phyloP scores from a whole-genome alignment of 2,329 filamentous ascomycete species.

The Arthrobotrys sphaeroides region DNA sequence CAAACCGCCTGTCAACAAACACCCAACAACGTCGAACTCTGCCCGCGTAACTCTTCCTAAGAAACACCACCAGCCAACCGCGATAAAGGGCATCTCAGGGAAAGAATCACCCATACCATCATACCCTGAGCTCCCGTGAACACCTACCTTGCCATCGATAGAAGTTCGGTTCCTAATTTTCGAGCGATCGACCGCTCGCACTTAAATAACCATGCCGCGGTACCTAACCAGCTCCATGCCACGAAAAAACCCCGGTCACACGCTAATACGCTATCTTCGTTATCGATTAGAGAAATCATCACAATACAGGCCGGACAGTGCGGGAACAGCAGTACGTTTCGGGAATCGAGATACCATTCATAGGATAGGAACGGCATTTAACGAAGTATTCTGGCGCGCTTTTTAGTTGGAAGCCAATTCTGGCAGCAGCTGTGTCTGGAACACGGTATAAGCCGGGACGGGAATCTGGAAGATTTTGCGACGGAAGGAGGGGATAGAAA shows the following conservation, averaged over 20 bases:
- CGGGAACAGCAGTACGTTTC: slow-evolving; percentile 92
- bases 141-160: neutral
- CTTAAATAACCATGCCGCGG: slow-evolving; percentile 28
- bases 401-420: slow-evolving; percentile 90
- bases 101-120: neutral
- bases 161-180: neutral
- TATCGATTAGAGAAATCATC: slow-evolving; percentile 84
- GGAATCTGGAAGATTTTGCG: slow-evolving; percentile 96
- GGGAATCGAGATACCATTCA: too few species aligned
- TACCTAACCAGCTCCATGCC: slow-evolving; percentile 3
- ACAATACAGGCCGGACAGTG: slow-evolving; percentile 99
- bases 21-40: slow-evolving; percentile 10
- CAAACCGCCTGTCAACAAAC: slow-evolving; percentile 21
- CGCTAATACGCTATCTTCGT: slow-evolving; percentile 6
- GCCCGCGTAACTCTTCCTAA: slow-evolving; percentile 18
- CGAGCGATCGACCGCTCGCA: neutral
- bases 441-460: slow-evolving; percentile 96
- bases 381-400: neutral
- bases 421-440: slow-evolving; percentile 99
- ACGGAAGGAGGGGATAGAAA: slow-evolving; percentile 97
- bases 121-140: neutral
- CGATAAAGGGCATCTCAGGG: neutral
- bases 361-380: neutral
- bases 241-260: neutral
- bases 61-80: neutral